Percentiles rank a stretch among this genome's conserved stretches.
Evolutionary conservation across 2,329 filamentous ascomycete genomes (phyloP).

Genomic region (Zopfia rhizophila): DNA sequence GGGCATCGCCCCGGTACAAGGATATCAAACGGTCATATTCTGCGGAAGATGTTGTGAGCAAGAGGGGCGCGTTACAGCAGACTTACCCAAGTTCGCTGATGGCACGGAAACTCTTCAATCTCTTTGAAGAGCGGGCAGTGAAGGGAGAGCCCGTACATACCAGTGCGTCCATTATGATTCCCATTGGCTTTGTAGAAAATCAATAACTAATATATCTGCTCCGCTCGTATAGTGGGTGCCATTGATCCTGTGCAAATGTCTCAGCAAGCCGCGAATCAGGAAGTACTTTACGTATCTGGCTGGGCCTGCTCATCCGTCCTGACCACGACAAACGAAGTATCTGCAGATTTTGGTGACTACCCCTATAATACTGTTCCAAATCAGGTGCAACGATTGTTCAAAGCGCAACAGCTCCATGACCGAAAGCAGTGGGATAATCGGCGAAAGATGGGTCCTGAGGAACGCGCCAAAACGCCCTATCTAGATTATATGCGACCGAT

Average conservation of each 20-base stretch:
- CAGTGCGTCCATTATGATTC: conserved; percentile 65
- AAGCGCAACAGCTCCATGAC: conserved; percentile 97
- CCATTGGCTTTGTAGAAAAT: conserved; percentile 25
- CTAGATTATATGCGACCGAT: conserved; percentile 94
- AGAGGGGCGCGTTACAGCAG: conserved; percentile 87
- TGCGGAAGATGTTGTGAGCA: conserved; percentile 90
- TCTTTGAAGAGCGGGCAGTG: conserved; percentile 80
- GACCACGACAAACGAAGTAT: conserved; percentile 96
- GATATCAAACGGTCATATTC: conserved; percentile 94
- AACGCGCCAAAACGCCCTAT: conserved; percentile 82
- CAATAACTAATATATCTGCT: conserved; percentile 39
- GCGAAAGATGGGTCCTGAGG: conserved; percentile 77
- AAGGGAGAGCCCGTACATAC: conserved; percentile 92
- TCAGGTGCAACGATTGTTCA: conserved; percentile 94
- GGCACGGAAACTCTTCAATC: conserved; percentile 92
- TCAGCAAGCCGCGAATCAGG: conserved; percentile 94
- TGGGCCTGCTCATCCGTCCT: conserved; percentile 97
- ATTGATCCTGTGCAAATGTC: conserved; percentile 99
- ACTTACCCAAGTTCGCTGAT: conserved; percentile 92
- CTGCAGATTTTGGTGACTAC: conserved; percentile 97
- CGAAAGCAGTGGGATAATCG: conserved; percentile 92
- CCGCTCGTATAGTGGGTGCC: conserved; percentile 77
- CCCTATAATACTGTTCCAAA: conserved; percentile 99
- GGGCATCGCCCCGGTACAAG: conserved; percentile 82
- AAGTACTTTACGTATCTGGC: conserved; percentile 94